Conservation (phyloP, 139 green algal genomes). For the Micractinium sp. region DNA sequence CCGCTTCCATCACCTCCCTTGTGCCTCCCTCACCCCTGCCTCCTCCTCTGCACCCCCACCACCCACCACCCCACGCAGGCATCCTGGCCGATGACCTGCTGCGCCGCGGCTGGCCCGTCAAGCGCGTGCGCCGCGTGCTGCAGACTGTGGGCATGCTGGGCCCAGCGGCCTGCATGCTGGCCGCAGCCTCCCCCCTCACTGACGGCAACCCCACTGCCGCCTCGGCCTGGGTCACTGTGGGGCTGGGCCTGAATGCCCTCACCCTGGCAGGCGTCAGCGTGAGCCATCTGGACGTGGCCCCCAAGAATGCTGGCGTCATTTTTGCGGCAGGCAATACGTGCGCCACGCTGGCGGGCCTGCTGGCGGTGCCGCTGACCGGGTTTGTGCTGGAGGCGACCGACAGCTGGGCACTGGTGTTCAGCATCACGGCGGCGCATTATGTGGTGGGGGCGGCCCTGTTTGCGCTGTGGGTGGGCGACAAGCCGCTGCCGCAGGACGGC, state of each 20-base stretch:
- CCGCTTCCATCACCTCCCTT: background rate
- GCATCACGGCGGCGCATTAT: slow-evolving; percentile 74
- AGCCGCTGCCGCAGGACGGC: slow-evolving; percentile 56
- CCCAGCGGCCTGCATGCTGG: slow-evolving; percentile 71
- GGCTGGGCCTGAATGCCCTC: slow-evolving; percentile 76
- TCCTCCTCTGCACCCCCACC: background rate
- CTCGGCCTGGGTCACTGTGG: slow-evolving; percentile 71
- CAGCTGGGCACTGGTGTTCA: slow-evolving; percentile 80
- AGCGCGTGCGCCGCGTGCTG: slow-evolving; percentile 43
- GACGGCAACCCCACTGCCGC: slow-evolving; percentile 48
- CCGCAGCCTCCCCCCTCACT: slow-evolving; percentile 64
- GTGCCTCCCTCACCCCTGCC: background rate
- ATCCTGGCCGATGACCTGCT: slow-evolving; percentile 48
- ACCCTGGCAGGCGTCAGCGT: slow-evolving; percentile 76
- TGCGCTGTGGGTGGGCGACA: slow-evolving; percentile 64
- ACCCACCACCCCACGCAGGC: background rate
- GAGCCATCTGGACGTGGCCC: slow-evolving; percentile 81
- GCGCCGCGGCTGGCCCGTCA: slow-evolving; percentile 39
- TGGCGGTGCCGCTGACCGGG: slow-evolving; percentile 73
- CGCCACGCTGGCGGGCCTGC: slow-evolving; percentile 76
- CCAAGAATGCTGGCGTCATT: slow-evolving; percentile 72
- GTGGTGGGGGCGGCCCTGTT: slow-evolving; percentile 64
- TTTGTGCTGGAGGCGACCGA: slow-evolving; percentile 64
- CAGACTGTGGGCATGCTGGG: slow-evolving; percentile 79
- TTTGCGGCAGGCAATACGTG: slow-evolving; percentile 82